phyloP scores from a whole-genome alignment of 345 rosid genomes.

The Eucalyptus shirleyi region DNA sequence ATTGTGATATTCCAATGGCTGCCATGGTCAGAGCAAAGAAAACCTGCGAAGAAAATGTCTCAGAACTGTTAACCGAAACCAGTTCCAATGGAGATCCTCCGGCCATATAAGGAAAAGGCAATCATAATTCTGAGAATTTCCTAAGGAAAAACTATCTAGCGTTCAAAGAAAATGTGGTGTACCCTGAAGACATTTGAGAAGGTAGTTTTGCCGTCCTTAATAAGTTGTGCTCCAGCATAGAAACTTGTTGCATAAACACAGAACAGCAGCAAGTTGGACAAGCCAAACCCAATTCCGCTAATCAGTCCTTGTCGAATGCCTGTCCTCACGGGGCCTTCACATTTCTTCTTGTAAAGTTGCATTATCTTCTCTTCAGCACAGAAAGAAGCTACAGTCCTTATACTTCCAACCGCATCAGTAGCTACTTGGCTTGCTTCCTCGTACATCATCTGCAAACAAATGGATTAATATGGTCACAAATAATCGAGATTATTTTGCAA shows the following conservation, averaged over 20 bases:
- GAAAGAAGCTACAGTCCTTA: constrained; percentile 85
- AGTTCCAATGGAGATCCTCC: not conserved
- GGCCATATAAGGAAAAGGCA: not conserved
- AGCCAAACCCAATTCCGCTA: constrained; percentile 66
- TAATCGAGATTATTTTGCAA: not conserved
- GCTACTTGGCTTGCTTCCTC: constrained; percentile 97
- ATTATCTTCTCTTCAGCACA: constrained; percentile 82
- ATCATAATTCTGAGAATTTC: not conserved
- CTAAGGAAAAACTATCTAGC: not conserved
- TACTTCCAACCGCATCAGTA: constrained; percentile 76
- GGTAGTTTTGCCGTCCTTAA: constrained; percentile 31
- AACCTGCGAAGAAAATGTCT: constrained; percentile 19
- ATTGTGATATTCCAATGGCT: constrained; percentile 57
- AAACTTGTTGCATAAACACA: constrained; percentile 53
- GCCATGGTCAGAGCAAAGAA: constrained; percentile 76
- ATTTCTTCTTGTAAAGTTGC: constrained; percentile 58
- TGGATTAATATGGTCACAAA: not conserved
- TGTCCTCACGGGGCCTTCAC: constrained; percentile 66
- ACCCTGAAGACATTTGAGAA: constrained; percentile 61
- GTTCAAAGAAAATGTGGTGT: not conserved
- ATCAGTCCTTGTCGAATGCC: constrained; percentile 67
- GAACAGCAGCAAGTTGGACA: constrained; percentile 42
- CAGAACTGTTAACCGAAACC: not conserved
- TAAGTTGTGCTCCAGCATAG: constrained; percentile 72
- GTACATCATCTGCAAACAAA: constrained; percentile 51